A percentile compares a stretch with the other conserved stretches of the same genome.
phyloP scores from a whole-genome alignment of 805 yeast genomes.

The Yarrowia osloensis region DNA sequence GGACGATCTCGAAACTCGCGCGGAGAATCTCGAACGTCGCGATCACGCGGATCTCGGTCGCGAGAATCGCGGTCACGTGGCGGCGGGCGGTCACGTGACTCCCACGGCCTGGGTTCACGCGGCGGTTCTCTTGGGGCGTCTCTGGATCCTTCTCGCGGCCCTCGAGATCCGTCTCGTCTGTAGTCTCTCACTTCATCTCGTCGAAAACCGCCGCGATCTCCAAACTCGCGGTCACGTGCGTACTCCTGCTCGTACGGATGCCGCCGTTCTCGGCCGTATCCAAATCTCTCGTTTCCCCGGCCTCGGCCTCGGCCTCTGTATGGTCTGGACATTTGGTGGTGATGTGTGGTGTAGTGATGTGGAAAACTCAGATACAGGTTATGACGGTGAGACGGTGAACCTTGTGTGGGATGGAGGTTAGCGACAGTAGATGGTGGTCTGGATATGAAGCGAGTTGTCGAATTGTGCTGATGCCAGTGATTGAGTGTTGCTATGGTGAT shows the following conservation, averaged over 20 bases:
- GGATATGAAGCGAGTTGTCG: too few species aligned
- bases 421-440: too few species aligned
- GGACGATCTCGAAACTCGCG: neutral
- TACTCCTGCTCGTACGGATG: conserved; percentile 12
- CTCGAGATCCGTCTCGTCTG: conserved; percentile 1
- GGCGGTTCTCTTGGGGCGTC: conserved; percentile 1
- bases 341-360: neutral
- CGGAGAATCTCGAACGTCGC: neutral
- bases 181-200: conserved; percentile 9
- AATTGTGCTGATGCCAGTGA: too few species aligned
- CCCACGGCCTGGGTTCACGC: neutral
- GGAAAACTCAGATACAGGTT: conserved; percentile 20
- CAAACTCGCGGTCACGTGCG: neutral
- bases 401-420: neutral
- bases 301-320: conserved; percentile 29
- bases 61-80: neutral
- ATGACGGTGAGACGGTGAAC: neutral
- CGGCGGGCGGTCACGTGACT: neutral
- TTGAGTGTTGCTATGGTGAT: too few species aligned
- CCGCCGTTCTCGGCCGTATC: neutral
- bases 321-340: conserved; percentile 6
- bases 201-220: neutral
- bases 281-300: conserved; percentile 27
- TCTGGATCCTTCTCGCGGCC: conserved; percentile 1
- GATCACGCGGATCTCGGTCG: neutral